Conservation (phyloP, 2,329 filamentous ascomycete genomes). For the Scedosporium apiospermum region DNA sequence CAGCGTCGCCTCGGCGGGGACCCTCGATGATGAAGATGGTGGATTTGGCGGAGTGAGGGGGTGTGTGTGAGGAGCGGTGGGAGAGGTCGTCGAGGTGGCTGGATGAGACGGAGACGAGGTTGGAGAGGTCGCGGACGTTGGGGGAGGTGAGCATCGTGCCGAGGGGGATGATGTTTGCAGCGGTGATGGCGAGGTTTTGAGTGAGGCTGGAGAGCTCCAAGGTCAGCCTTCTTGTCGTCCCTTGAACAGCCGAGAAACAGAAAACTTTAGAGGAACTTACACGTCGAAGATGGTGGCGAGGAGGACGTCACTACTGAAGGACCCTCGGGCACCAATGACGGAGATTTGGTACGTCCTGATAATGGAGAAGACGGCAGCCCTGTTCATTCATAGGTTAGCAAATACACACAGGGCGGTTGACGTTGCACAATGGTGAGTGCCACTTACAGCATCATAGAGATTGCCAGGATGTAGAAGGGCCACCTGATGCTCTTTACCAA, state of each 20-base stretch:
- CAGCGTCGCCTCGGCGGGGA: neutral
- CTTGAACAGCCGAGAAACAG: neutral
- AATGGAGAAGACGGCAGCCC: constrained; percentile 21
- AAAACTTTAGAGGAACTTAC: constrained; percentile 11
- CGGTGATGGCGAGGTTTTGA: constrained; percentile 26
- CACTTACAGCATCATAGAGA: constrained; percentile 5
- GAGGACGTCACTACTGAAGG: constrained; percentile 21
- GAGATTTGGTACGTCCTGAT: constrained; percentile 25
- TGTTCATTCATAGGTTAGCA: constrained; percentile 7
- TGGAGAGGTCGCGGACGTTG: constrained; percentile 10
- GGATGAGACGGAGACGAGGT: constrained; percentile 12
- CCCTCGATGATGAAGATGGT: constrained; percentile 6
- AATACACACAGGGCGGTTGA: neutral
- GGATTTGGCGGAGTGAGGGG: neutral
- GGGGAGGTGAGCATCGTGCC: constrained; percentile 17
- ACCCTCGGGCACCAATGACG: constrained; percentile 15
- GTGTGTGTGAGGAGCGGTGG: neutral
- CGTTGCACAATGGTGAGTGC: neutral
- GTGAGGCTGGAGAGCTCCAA: constrained; percentile 17
- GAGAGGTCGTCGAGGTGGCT: constrained; percentile 7
- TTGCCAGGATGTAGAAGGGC: constrained; percentile 24
- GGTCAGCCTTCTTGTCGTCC: neutral
- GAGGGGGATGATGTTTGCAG: constrained; percentile 25
- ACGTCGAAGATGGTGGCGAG: constrained; percentile 22
- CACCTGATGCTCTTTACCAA: constrained; percentile 18